Evolutionary conservation across 2,329 filamentous ascomycete genomes (phyloP), one percentile per base, ranked within the genome.

Genomic region (Aspergillus quadricinctus): DNA sequence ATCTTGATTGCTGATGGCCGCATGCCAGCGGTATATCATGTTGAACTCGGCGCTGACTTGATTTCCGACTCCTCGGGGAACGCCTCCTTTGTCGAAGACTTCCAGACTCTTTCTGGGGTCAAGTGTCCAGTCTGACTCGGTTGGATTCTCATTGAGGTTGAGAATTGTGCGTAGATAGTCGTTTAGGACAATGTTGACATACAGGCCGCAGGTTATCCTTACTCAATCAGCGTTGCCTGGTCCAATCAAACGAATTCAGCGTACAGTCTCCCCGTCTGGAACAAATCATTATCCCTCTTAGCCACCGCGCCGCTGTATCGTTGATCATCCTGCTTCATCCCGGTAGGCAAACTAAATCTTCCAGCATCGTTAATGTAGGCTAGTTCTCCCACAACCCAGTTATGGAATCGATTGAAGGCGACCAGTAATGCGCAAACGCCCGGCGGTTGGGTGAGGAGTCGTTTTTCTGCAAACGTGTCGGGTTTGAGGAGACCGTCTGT

Each of bases 21-120:
- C 70, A 58, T 82, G 79, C 75, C 78, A 82, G 4, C 80, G 74
- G 61, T 82, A 83, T 6, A 82, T 72, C 37, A 83, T 67, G 59
- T 82, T 82, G 66, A 83, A 83, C 60, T 82, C 80, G 28, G 77
- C 75, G 5, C 75, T 76, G 48, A 80, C 77, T 58, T 81, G 79
- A 59, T 82, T 82, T 7, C 80, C 80, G 4, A 74, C 70, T 2
- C 75, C 80, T 25, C 74, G 66, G 1, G 74, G 69, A 19, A 74
- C 67, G 6, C 71, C 70, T 19, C 71, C 40, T 4, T 49, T 37
- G 45, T 52, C 50, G 11, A 52, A 43, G 4, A 27, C n/a, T 14
- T 29, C 35, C 3, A 56, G 48, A 9, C 43, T 27, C 11, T 10
- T 48, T 9, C 54, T 37, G 4, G 54, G 54, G 25, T 52, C 54